phyloP scores from a whole-genome alignment of 1,284 basidiomycete species.

The Apiotrichum domesticum region DNA sequence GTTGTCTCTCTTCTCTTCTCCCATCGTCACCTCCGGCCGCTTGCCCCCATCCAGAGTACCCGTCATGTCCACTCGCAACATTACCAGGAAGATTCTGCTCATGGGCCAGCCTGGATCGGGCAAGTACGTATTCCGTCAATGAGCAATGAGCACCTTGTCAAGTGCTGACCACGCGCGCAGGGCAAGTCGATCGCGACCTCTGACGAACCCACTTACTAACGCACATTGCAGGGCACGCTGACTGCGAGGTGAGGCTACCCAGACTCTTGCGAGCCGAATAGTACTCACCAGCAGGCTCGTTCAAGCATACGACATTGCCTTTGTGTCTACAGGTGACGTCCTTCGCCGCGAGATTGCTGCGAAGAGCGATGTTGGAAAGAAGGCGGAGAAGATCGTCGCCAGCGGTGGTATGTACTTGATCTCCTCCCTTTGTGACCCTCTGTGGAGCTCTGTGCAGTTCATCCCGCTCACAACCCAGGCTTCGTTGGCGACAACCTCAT shows the following conservation, averaged over 20 bases:
- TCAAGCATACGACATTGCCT: slow-evolving; percentile 44
- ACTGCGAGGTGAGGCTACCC: slow-evolving; percentile 28
- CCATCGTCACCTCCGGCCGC: background rate
- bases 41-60: background rate
- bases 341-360: slow-evolving; percentile 45
- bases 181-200: background rate
- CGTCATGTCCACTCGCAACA: slow-evolving; percentile 1
- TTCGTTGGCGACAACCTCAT: slow-evolving; percentile 47
- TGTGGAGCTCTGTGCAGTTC: background rate
- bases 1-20: background rate
- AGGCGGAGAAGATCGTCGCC: slow-evolving; percentile 43
- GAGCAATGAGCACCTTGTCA: too few relatives aligned
- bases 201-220: too few relatives aligned
- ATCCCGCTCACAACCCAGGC: slow-evolving; percentile 20
- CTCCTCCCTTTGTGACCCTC: too few relatives aligned
- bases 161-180: background rate
- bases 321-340: slow-evolving; percentile 47
- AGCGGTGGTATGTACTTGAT: slow-evolving; percentile 29
- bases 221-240: slow-evolving; percentile 31
- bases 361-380: slow-evolving; percentile 36
- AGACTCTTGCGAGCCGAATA: background rate
- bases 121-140: slow-evolving; percentile 27
- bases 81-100: slow-evolving; percentile 20
- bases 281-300: slow-evolving; percentile 26
- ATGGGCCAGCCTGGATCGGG: slow-evolving; percentile 47